Base-by-base conservation (phyloP, 164 flowering plant genomes). In the Chloranthus sessilifolius region DNA sequence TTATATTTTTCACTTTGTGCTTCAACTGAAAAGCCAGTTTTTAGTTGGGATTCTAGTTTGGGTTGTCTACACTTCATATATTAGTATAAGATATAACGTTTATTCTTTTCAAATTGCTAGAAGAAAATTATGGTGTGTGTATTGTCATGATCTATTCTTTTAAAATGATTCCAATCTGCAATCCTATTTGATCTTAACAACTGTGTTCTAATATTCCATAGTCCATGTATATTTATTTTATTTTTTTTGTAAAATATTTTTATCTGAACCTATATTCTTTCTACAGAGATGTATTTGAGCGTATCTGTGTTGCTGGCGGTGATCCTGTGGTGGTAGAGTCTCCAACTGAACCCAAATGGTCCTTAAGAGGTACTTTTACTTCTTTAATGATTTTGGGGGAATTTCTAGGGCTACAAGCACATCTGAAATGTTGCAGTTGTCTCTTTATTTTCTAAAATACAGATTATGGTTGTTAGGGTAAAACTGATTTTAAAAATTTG, bases 341-440 rank as follows among this genome's bases (percentile, higher is more conserved):
- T 58, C 94, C 97, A 47, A 82, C 84, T 59, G 99, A 92, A 66
- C 99, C 99, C 24, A 77, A 73, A 69, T 91, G 98, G 96, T 83
- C 96, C 19, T 59, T 83, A 7, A 63, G 67, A 64, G 98, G 96
- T 83, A 70, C 22, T 23, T 30, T 23, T 19, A 17, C 4, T 29
- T 2, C 27, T 16, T 21, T 22, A 15, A 11, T 51, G n/a, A n/a
- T 47, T 15, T 9, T 57, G 29, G 11, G n/a, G n/a, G n/a, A n/a
- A n/a, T n/a, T n/a, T n/a, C n/a, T n/a, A n/a, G n/a, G n/a, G n/a
- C n/a, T n/a, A n/a, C n/a, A n/a, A n/a, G n/a, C n/a, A n/a, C n/a
- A n/a, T n/a, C n/a, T n/a, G n/a, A n/a, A n/a, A n/a, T n/a, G n/a
- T n/a, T n/a, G n/a, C n/a, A n/a, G n/a, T n/a, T n/a, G 12, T 37